A percentile compares a stretch with the other conserved stretches of the same genome.
phyloP scores from a whole-genome alignment of 345 rosid genomes.

The Psidium guajava region DNA sequence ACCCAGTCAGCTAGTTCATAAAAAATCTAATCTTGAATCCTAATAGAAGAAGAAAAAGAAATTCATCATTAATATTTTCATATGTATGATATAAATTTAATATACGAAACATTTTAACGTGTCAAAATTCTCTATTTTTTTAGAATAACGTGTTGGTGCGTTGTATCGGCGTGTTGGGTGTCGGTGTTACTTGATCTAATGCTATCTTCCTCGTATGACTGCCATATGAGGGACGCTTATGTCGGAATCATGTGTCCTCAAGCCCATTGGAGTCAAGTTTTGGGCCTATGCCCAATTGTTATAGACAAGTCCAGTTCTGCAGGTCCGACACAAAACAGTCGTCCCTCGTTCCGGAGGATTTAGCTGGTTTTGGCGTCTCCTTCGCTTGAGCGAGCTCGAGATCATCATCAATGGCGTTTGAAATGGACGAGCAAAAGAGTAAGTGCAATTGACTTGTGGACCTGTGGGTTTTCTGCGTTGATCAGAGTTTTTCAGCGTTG shows the following conservation, averaged over 20 bases:
- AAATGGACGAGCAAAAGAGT: slow-evolving; percentile 5
- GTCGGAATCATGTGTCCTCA: background rate
- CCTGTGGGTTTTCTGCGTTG: background rate
- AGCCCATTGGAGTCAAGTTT: too few relatives aligned
- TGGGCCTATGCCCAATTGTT: background rate
- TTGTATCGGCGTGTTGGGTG: too few relatives aligned
- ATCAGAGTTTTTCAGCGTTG: background rate
- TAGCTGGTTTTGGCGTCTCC: background rate
- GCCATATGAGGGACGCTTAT: background rate
- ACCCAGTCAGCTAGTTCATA: too few relatives aligned
- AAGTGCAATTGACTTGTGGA: background rate
- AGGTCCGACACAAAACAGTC: background rate
- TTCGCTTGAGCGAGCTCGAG: background rate
- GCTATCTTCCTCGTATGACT: background rate
- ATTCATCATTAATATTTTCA: too few relatives aligned
- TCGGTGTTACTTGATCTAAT: too few relatives aligned
- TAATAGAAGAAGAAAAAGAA: too few relatives aligned
- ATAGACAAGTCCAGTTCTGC: background rate
- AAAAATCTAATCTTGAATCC: too few relatives aligned
- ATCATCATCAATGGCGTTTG: background rate
- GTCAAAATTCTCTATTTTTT: too few relatives aligned
- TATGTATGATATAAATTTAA: too few relatives aligned
- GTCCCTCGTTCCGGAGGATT: background rate
- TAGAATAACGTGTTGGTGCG: too few relatives aligned
- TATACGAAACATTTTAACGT: too few relatives aligned